Percentiles rank a stretch among this genome's conserved stretches.
Evolutionary conservation across 306 rosid species (phyloP).

Genomic region (Vigna hirtella): DNA sequence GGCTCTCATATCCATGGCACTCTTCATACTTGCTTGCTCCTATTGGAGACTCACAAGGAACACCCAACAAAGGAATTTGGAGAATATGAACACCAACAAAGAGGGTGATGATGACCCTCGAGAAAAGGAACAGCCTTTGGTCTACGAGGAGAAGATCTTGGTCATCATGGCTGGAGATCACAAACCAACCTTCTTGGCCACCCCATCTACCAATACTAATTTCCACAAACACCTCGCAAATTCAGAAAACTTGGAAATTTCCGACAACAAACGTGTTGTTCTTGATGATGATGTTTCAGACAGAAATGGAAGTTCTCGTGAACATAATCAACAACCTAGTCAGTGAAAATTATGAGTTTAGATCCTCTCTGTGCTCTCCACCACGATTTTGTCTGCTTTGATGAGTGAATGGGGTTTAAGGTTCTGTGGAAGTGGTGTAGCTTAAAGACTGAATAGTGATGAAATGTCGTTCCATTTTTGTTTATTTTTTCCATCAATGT

Average conservation of each 20-base stretch:
- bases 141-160: slow-evolving; percentile 63
- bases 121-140: slow-evolving; percentile 34
- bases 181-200: slow-evolving; percentile 81
- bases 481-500: neutral
- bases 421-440: neutral
- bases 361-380: neutral
- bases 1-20: slow-evolving; percentile 66
- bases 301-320: neutral
- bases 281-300: neutral
- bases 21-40: slow-evolving; percentile 73
- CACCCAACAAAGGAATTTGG: slow-evolving; percentile 48
- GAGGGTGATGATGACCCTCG: slow-evolving; percentile 33
- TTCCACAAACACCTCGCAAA: neutral
- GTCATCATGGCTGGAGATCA: slow-evolving; percentile 89
- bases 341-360: neutral
- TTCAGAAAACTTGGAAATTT: neutral
- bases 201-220: slow-evolving; percentile 39
- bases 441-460: neutral
- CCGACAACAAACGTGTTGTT: neutral
- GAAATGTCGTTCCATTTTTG: neutral
- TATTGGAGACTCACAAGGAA: slow-evolving; percentile 45
- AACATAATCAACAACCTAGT: neutral
- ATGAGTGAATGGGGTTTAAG: neutral
- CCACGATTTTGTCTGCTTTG: neutral
- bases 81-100: slow-evolving; percentile 26